Evolutionary conservation across 257 asterid species (phyloP), one percentile per base, ranked within the genome.

Genomic region (Rehmannia glutinosa): DNA sequence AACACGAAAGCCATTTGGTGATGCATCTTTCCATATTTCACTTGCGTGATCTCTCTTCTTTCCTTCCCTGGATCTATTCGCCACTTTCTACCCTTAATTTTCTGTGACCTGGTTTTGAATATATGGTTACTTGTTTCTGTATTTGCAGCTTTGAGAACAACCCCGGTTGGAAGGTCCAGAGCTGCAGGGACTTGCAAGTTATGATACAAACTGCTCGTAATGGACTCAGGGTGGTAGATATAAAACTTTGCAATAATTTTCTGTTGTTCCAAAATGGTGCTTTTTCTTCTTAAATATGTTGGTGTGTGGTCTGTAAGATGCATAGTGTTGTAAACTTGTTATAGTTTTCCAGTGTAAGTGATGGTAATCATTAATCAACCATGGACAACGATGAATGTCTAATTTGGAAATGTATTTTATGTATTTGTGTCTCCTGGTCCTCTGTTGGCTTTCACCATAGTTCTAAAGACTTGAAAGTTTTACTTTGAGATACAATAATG

Each of bases 111-210:
- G 38, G 35, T 74, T 45, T 28, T 64, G 73, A 67, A 73, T 17
- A 11, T 23, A 17, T 68, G 50, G 43, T 47, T 28, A 27, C 42
- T 54, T 53, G 2, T 55, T 36, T 0, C 50, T 24, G 21, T 10
- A 11, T 52, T 67, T 69, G 77, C 82, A 91, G 97, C 85, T 91
- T 88, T 41, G 91, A 86, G 81, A 86, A 88, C 76, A 86, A 88
- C 68, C 93, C 93, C 91, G 85, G 15, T 77, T 91, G 56, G 96
- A 91, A 81, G 96, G 97, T 62, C 96, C 97, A 8, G 93, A 88
- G 82, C 81, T 91, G 82, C 89, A 60, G 81, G 97, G 97, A 68
- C 92, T 88, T 42, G 97, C 91, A 41, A 88, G 86, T 62, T 91
- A 91, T 7, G 97, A 86, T 61, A 85, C 97, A 47, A 88, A 88